phyloP scores from a whole-genome alignment of 805 yeast genomes.

The Kodamaea kaohsiungensis region DNA sequence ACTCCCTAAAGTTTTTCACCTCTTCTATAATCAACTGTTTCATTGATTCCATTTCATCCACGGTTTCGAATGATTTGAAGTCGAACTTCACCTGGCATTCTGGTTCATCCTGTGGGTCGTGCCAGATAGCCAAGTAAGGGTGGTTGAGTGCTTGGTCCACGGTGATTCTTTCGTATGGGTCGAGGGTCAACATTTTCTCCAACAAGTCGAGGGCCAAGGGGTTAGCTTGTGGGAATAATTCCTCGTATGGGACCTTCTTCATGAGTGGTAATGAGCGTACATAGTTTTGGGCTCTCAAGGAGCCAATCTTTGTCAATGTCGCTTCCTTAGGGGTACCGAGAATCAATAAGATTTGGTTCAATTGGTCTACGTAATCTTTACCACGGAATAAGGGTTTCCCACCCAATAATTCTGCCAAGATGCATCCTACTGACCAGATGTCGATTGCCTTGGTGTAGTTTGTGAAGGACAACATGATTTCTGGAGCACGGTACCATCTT shows the following conservation, averaged over 20 bases:
- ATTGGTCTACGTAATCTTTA: slow-evolving; percentile 92
- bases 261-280: slow-evolving; percentile 82
- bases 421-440: slow-evolving; percentile 98
- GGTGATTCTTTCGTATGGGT: slow-evolving; percentile 79
- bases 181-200: slow-evolving; percentile 78
- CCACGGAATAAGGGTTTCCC: slow-evolving; percentile 93
- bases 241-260: slow-evolving; percentile 72
- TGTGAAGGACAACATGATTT: slow-evolving; percentile 91
- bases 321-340: slow-evolving; percentile 84
- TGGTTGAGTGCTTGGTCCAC: slow-evolving; percentile 88
- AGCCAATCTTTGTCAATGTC: slow-evolving; percentile 56
- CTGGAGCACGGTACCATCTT: slow-evolving; percentile 98
- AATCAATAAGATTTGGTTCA: slow-evolving; percentile 80
- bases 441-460: slow-evolving; percentile 96
- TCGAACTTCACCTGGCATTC: slow-evolving; percentile 80
- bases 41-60: slow-evolving; percentile 76
- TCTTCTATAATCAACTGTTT: slow-evolving; percentile 77
- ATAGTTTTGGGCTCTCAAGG: slow-evolving; percentile 87
- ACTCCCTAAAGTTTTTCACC: slow-evolving; percentile 73
- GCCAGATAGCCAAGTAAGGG: slow-evolving; percentile 88
- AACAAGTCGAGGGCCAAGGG: slow-evolving; percentile 76
- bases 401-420: slow-evolving; percentile 88
- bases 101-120: slow-evolving; percentile 81
- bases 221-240: slow-evolving; percentile 80
- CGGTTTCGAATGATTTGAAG: slow-evolving; percentile 77